phyloP scores from a whole-genome alignment of 2,329 filamentous ascomycete genomes.

The Diaporthe vexans region DNA sequence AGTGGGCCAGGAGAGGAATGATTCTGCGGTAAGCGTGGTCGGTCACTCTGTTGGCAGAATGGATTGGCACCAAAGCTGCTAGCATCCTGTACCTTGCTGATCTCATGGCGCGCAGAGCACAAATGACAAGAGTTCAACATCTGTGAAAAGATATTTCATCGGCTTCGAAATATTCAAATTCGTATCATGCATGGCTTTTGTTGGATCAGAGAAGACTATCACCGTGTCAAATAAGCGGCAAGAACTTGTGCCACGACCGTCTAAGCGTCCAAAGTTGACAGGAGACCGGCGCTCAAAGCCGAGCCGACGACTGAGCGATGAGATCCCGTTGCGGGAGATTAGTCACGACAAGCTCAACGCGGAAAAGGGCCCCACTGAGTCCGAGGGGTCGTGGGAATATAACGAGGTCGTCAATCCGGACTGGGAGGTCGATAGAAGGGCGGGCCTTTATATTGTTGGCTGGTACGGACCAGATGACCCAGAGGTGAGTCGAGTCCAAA shows the following conservation, averaged over 20 bases:
- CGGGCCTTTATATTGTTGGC: constrained; percentile 54
- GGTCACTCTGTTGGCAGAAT: too few relatives aligned
- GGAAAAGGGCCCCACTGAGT: background rate
- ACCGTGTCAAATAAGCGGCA: background rate
- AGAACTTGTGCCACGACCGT: background rate
- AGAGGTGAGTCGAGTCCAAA: constrained; percentile 48
- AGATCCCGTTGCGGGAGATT: background rate
- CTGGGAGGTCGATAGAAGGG: constrained; percentile 59
- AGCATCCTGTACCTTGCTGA: background rate
- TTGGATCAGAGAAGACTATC: background rate
- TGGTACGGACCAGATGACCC: constrained; percentile 54
- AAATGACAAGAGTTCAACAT: background rate
- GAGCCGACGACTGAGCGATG: background rate
- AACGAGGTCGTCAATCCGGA: background rate
- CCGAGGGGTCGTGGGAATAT: background rate
- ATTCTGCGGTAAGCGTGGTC: background rate
- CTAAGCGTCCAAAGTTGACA: background rate
- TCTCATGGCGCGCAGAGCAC: background rate
- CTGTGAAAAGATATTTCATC: background rate
- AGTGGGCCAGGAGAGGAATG: accelerated
- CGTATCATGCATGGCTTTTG: constrained; percentile 2
- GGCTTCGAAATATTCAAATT: background rate
- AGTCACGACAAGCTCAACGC: background rate
- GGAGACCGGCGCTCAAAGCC: background rate
- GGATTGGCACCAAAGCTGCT: too few relatives aligned